A percentile compares a stretch with the other conserved stretches of the same genome.
These are phyloP conservation scores for Aspergillus pseudoglaucus DNA, from an alignment of 2,329 filamentous ascomycete genomes.

Conservation along the genomic window DNA sequence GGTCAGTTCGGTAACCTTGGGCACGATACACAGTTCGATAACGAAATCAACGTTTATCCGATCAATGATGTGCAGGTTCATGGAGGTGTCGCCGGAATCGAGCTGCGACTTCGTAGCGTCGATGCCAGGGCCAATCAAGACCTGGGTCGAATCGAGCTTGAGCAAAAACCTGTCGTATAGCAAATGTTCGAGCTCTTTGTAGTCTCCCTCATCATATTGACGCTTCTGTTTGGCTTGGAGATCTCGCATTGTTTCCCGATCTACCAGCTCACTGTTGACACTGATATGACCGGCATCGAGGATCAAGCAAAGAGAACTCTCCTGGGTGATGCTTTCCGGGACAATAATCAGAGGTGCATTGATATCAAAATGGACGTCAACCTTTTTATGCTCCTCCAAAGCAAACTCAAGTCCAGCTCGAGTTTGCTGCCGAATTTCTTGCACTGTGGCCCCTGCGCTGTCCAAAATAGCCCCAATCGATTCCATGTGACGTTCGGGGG, in stretches of 20 bases:
- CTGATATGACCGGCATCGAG: slow-evolving; percentile 94
- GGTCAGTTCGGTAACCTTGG: slow-evolving; percentile 86
- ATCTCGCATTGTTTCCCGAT: slow-evolving; percentile 81
- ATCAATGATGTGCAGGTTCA: slow-evolving; percentile 83
- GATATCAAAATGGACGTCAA: slow-evolving; percentile 91
- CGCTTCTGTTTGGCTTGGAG: slow-evolving; percentile 87
- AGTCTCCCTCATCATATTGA: slow-evolving; percentile 81
- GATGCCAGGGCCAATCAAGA: slow-evolving; percentile 89
- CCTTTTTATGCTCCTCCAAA: slow-evolving; percentile 93
- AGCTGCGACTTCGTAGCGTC: slow-evolving; percentile 82
- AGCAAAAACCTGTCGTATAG: slow-evolving; percentile 98
- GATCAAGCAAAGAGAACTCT: slow-evolving; percentile 80
- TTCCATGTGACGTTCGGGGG: slow-evolving; percentile 95
- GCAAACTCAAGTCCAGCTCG: slow-evolving; percentile 93
- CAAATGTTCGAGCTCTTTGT: slow-evolving; percentile 75
- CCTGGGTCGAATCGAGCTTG: slow-evolving; percentile 88
- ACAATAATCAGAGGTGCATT: slow-evolving; percentile 95
- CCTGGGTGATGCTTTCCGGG: slow-evolving; percentile 79
- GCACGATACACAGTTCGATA: slow-evolving; percentile 94
- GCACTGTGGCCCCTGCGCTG: slow-evolving; percentile 87
- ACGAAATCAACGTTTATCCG: slow-evolving; percentile 96
- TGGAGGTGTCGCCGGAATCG: slow-evolving; percentile 57
- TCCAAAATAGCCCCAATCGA: slow-evolving; percentile 96
- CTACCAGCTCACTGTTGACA: slow-evolving; percentile 87
- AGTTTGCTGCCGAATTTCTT: slow-evolving; percentile 90